phyloP scores from a whole-genome alignment of 2,329 filamentous ascomycete species.

The Sarocladium kiliense region DNA sequence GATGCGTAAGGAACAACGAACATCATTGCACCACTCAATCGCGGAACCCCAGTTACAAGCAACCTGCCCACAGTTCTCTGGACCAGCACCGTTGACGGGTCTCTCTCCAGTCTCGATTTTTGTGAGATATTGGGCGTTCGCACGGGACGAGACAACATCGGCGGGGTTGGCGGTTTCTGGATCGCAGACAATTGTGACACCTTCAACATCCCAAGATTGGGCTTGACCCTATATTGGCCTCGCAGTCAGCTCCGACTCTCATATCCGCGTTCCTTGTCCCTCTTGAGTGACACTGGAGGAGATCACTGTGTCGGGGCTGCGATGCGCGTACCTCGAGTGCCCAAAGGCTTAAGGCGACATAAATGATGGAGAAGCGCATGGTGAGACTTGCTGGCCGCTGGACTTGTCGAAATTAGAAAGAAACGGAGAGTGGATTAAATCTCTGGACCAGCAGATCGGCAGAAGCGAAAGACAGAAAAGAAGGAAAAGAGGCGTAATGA shows the following conservation, averaged over 20 bases:
- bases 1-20: neutral
- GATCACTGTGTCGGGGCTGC: too few species aligned
- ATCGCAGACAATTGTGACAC: conserved; percentile 1
- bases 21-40: conserved; percentile 6
- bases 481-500: neutral
- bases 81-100: conserved; percentile 1
- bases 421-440: neutral
- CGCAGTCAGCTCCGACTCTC: neutral
- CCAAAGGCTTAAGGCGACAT: neutral
- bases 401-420: neutral
- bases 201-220: conserved; percentile 4
- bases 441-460: neutral
- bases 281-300: too few species aligned
- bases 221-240: neutral
- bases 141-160: conserved; percentile 1
- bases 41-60: conserved; percentile 3
- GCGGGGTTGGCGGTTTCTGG: neutral
- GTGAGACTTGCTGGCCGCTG: conserved; percentile 8
- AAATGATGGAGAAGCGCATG: conserved; percentile 16
- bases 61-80: conserved; percentile 5
- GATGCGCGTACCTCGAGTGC: neutral
- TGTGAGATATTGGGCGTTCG: neutral
- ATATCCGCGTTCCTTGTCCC: too few species aligned
- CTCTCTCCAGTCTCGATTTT: neutral
- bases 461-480: neutral